Evolutionary conservation across 1,284 basidiomycete genomes (phyloP), one percentile per base, ranked within the genome.

Genomic region (Bothia castanella): DNA sequence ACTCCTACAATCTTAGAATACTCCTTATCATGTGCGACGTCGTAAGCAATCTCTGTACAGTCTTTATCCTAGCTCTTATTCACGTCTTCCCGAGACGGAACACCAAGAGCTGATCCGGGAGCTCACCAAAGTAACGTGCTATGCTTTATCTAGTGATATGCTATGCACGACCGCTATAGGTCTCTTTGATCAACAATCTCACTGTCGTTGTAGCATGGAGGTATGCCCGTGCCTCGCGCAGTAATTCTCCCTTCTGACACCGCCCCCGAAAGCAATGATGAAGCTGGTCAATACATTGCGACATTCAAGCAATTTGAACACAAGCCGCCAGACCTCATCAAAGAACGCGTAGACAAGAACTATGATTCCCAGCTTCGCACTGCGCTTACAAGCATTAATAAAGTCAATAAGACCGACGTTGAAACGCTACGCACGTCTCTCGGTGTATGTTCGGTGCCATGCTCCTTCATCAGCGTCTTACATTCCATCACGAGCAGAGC

Each of bases 321-420:
- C 73, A 95, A 90, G 61, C 84, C 94, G 4, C 94, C 96, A 5
- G 89, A 95, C 63, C 72, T 92, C 58, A 95, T 99, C 71, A 96
- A 95, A 68, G 95, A 97, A 67, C 85, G 92, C 23, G 76, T 92
- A 6, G 92, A 94, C 64, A 92, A 95, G 59, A 89, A 91, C 60
- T 94, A 97, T 63, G 70, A 80, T 54, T 83, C 90, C 6, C 80
- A 93, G 60, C 71, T 98, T 13, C 88, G 89, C 35, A 82, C 84
- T n/a, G 82, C 91, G 0, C 74, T 99, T 31, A 99, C 96, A 0
- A 86, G 83, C 57, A 89, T 98, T 57, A 87, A 83, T 61, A 94
- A 92, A 59, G 88, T 99, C 51, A 99, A 99, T 73, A 97, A 96
- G 75, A 98, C 96, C 1, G 97, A 99, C 63, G 93, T 96, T 1